Evolutionary conservation across 129 eudicot genomes (phyloP).

Genomic region (Ambrosia trifida): DNA sequence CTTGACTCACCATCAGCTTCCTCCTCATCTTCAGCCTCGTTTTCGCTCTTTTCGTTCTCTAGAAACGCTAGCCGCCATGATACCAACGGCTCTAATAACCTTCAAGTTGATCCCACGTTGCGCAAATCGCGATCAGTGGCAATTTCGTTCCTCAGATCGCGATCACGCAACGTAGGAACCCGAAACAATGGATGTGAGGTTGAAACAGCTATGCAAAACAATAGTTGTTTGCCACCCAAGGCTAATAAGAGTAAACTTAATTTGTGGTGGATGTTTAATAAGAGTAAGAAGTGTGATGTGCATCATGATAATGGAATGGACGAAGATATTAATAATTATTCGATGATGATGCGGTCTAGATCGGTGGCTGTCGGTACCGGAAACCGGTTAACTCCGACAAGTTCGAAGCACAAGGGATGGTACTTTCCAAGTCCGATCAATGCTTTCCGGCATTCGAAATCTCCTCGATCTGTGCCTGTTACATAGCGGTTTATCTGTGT

Average conservation of each 20-base stretch:
- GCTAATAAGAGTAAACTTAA: slow-evolving; percentile 33
- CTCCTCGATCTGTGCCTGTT: slow-evolving; percentile 46
- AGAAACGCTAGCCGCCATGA: slow-evolving; percentile 39
- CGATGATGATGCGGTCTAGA: slow-evolving; percentile 53
- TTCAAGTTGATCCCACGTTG: slow-evolving; percentile 60
- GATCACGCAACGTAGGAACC: slow-evolving; percentile 32
- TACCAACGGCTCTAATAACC: slow-evolving; percentile 21
- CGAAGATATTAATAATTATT: slow-evolving; percentile 22
- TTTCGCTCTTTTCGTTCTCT: slow-evolving; percentile 37
- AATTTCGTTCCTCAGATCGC: slow-evolving; percentile 52
- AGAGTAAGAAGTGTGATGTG: slow-evolving; percentile 40
- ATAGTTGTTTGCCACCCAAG: slow-evolving; percentile 14
- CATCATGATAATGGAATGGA: background rate
- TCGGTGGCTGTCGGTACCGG: slow-evolving; percentile 47
- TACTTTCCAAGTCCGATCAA: slow-evolving; percentile 81
- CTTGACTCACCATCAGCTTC: slow-evolving; percentile 37
- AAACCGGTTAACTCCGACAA: slow-evolving; percentile 28
- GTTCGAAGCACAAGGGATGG: slow-evolving; percentile 53
- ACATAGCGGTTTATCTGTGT: slow-evolving; percentile 23
- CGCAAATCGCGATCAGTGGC: slow-evolving; percentile 67
- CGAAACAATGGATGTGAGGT: background rate
- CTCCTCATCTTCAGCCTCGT: slow-evolving; percentile 43
- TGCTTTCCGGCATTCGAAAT: slow-evolving; percentile 57
- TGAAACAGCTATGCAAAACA: background rate
- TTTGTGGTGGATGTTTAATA: slow-evolving; percentile 56